Evolutionary conservation across 305 asterid species (phyloP).

Genomic region (Coffea humblotiana): DNA sequence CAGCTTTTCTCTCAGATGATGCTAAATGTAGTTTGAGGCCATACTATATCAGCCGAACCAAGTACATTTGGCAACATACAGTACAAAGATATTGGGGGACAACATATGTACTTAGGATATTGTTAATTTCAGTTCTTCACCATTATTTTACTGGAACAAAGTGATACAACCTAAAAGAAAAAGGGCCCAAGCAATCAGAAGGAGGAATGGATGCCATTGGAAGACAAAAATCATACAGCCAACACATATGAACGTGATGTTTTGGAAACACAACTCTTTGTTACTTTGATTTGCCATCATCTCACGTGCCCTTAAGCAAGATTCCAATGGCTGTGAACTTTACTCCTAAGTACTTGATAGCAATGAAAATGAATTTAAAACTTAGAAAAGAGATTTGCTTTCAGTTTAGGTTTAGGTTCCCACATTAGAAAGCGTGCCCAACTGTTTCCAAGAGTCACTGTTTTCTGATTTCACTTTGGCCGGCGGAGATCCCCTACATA

Average conservation of each 20-base stretch:
- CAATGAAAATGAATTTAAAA: no score
- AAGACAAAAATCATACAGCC: conserved; percentile 13
- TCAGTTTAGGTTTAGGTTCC: neutral
- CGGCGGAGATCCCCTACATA: neutral
- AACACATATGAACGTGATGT: neutral
- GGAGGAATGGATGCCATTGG: neutral
- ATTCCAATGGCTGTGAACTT: neutral
- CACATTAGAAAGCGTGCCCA: neutral
- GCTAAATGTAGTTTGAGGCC: conserved; percentile 5
- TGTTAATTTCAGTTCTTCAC: no score
- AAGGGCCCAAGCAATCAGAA: neutral
- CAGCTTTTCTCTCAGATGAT: conserved; percentile 4
- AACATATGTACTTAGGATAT: neutral
- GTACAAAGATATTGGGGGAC: conserved; percentile 1
- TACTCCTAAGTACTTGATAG: neutral
- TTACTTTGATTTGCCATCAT: neutral
- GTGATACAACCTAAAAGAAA: neutral
- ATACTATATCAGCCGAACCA: neutral
- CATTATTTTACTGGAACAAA: conserved; percentile 7
- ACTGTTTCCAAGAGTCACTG: neutral
- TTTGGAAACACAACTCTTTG: neutral
- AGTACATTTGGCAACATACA: neutral
- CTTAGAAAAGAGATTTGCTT: conserved; percentile 5
- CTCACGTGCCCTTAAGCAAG: conserved; percentile 13
- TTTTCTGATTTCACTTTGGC: neutral